Base-by-base conservation (phyloP, 148 eudicot genomes). In the Dianthus caryophyllus region DNA sequence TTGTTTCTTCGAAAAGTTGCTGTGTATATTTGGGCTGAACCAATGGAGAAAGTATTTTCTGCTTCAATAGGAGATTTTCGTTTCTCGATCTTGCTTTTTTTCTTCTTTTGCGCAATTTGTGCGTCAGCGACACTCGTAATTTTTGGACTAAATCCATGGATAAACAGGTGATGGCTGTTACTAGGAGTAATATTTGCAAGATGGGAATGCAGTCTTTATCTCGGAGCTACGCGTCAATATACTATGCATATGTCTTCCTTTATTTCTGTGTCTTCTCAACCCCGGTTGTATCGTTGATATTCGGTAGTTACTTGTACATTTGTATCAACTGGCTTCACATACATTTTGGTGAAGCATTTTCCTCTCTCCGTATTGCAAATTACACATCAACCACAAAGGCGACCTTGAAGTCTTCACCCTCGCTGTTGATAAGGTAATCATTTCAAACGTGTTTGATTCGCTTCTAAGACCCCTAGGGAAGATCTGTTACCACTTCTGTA, bases 381-480 rank as follows among this genome's bases (percentile, higher is more conserved):
- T 95, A 95, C 81, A 88, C 64, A 86, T 90, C 73, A 88, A 74
- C 48, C 26, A 21, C 12, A 70, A 81, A 50, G 99, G 99, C 8
- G 77, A 85, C 77, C 93, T 95, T 64, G 96, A 95, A 80, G 91
- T 95, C 78, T 90, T 70, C 76, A 95, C 99, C 63, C 96, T 95
- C 65, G 97, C 99, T 20, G 99, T 95, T 64, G 99, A 95, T 66
- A 95, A 88, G 97, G 99, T 95, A 74, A n/a, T n/a, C n/a, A n/a
- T n/a, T n/a, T n/a, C n/a, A n/a, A n/a, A n/a, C n/a, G n/a, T n/a
- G n/a, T n/a, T n/a, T n/a, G n/a, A n/a, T n/a, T n/a, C n/a, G n/a
- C n/a, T n/a, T n/a, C n/a, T n/a, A n/a, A n/a, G n/a, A n/a, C n/a
- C n/a, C n/a, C n/a, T n/a, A n/a, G n/a, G n/a, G n/a, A n/a, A n/a